Conservation (phyloP, 306 rosid genomes). For the Potentilla sterilis region DNA sequence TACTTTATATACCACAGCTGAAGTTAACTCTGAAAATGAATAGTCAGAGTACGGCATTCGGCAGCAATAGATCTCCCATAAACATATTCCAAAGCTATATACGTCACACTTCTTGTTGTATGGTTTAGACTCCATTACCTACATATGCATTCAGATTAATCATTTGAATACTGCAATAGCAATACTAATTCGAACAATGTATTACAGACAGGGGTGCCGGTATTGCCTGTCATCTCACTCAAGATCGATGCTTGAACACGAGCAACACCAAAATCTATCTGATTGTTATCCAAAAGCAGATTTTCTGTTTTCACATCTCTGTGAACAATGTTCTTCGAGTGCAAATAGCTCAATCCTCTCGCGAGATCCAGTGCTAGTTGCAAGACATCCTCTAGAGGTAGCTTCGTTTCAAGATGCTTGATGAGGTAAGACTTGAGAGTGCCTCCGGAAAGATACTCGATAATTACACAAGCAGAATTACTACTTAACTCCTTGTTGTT, state of each 20-base stretch:
- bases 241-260: neutral
- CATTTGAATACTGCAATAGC: neutral
- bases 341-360: conserved; percentile 8
- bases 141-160: neutral
- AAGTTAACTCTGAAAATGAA: neutral
- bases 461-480: neutral
- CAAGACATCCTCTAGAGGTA: neutral
- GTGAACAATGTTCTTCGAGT: conserved; percentile 14
- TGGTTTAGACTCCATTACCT: conserved; percentile 18
- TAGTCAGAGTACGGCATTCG: neutral
- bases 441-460: conserved; percentile 8
- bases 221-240: conserved; percentile 22
- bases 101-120: conserved; percentile 14
- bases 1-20: neutral
- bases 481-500: neutral
- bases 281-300: conserved; percentile 1
- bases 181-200: neutral
- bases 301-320: conserved; percentile 14
- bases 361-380: conserved; percentile 9
- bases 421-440: neutral
- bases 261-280: conserved; percentile 6
- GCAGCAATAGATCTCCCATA: conserved; percentile 26
- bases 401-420: neutral
- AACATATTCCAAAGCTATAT: conserved; percentile 22
- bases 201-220: neutral